Base-by-base conservation (phyloP, 129 eudicot species). In the Ambrosia artemisiifolia region DNA sequence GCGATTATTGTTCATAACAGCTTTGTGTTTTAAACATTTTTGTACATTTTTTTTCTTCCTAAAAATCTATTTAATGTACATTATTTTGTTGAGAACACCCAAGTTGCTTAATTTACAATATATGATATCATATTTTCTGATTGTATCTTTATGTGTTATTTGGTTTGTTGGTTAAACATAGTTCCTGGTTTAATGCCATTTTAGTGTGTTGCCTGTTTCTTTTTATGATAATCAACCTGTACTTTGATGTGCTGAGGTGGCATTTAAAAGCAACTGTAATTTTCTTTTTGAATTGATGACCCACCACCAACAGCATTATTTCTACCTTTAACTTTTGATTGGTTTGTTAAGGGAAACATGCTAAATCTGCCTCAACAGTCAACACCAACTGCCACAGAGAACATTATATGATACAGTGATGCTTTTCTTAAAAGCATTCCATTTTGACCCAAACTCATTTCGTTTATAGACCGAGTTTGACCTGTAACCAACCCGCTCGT, bases 1-100 rank as follows among this genome's bases (percentile, higher is more conserved):
- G 50, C 18, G 55, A 34, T 76, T 76, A 35, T 59, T 68, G 80
- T 76, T 47, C 43, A 76, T 76, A 74, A 76, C 80, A 60, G 70
- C 53, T 72, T 72, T 75, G 69, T 48, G 56, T 69, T 77, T 77
- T 77, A 49, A 77, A 77, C 76, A 77, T 77, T 77, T 77, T 77
- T 77, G 81, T 77, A 77, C 76, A 70, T 24, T 61, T 59, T 5
- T 36, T 56, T 35, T 48, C 28, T 24, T 24, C 28, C 28, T 1
- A 59, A 16, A 72, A 17, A 34, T 67, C 64, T 57, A 77, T 77
- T 70, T 77, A 50, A 56, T 77, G 81, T 77, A 77, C 72, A 77
- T 77, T 51, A 70, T 77, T 32, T 42, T 77, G 71, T 70, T 77
- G 76, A 42, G 33, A 53, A 57, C 20, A 71, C 28, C 42, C 18